A percentile compares a stretch with the other conserved stretches of the same genome.
phyloP scores from a whole-genome alignment of 768 basidiomycete species.

The Pholiota molesta region DNA sequence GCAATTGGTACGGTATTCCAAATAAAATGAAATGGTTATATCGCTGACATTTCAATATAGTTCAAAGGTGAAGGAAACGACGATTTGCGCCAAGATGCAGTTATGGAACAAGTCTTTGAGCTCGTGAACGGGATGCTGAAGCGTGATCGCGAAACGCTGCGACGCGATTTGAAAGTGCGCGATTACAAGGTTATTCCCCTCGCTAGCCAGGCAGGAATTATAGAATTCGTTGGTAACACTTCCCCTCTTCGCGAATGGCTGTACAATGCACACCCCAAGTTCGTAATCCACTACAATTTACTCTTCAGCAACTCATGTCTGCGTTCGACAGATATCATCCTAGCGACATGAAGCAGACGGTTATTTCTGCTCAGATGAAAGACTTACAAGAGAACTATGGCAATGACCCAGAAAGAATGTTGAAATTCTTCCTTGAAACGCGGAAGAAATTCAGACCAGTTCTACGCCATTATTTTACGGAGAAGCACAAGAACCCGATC shows the following conservation, averaged over 20 bases:
- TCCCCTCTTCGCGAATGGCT: constrained; percentile 67
- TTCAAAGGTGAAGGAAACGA: constrained; percentile 93
- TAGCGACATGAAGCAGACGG: constrained; percentile 44
- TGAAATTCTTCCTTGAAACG: constrained; percentile 37
- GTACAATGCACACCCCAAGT: constrained; percentile 61
- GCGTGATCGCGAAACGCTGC: constrained; percentile 74
- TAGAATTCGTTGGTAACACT: constrained; percentile 91
- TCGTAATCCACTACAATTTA: not conserved
- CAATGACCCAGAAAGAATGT: constrained; percentile 29
- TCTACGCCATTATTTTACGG: constrained; percentile 93
- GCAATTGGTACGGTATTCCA: constrained; percentile 66
- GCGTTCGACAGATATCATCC: constrained; percentile 63
- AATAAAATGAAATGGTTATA: not conserved
- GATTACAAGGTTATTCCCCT: constrained; percentile 92
- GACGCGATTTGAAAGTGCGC: constrained; percentile 72
- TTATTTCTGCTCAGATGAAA: constrained; percentile 32
- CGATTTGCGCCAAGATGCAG: constrained; percentile 95
- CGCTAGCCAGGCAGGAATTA: constrained; percentile 74
- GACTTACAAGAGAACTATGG: constrained; percentile 31
- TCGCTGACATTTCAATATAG: constrained; percentile 38
- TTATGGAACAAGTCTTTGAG: constrained; percentile 98
- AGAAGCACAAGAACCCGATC: constrained; percentile 85
- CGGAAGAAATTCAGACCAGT: constrained; percentile 70
- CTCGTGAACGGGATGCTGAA: constrained; percentile 80
- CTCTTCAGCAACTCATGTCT: not conserved